Conservation (phyloP, 2,329 filamentous ascomycete species). For the Hawksworthiomyces lignivorus region DNA sequence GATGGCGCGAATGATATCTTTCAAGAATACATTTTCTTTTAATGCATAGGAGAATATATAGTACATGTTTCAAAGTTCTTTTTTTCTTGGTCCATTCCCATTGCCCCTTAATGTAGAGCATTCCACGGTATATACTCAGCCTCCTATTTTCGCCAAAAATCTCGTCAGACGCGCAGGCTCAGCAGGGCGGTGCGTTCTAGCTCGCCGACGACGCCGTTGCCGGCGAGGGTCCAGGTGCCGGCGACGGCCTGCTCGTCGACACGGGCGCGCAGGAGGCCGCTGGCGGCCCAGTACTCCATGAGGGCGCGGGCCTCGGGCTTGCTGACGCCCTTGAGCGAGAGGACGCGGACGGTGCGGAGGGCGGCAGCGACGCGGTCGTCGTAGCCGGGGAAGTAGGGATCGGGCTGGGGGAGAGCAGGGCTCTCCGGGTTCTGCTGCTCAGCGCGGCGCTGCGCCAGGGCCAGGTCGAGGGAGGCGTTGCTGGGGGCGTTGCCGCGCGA, state of each 20-base stretch:
- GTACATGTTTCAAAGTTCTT: conserved; percentile 1
- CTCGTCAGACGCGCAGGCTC: conserved; percentile 40
- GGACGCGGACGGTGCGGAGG: conserved; percentile 41
- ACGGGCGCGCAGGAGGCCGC: conserved; percentile 65
- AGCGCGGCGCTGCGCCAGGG: conserved; percentile 50
- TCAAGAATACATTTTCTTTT: no score
- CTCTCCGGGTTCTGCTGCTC: conserved; percentile 18
- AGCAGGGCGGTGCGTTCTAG: conserved; percentile 61
- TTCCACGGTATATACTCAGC: no score
- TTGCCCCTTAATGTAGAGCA: neutral
- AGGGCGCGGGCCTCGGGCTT: conserved; percentile 68
- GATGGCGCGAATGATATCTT: no score
- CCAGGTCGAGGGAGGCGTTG: conserved; percentile 60
- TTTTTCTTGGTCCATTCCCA: neutral
- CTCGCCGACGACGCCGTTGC: conserved; percentile 77
- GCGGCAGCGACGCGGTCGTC: conserved; percentile 48
- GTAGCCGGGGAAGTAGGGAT: conserved; percentile 50
- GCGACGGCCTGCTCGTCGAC: conserved; percentile 65
- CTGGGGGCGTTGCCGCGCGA: conserved; percentile 62
- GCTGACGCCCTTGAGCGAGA: conserved; percentile 59
- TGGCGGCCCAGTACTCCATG: conserved; percentile 90
- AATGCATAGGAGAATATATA: no score
- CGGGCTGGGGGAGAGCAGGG: conserved; percentile 26
- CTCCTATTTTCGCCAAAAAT: no score
- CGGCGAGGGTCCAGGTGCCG: conserved; percentile 78